Evolutionary conservation across 305 asterid species (phyloP), one percentile per base, ranked within the genome.

Genomic region (Solanum hybrid): DNA sequence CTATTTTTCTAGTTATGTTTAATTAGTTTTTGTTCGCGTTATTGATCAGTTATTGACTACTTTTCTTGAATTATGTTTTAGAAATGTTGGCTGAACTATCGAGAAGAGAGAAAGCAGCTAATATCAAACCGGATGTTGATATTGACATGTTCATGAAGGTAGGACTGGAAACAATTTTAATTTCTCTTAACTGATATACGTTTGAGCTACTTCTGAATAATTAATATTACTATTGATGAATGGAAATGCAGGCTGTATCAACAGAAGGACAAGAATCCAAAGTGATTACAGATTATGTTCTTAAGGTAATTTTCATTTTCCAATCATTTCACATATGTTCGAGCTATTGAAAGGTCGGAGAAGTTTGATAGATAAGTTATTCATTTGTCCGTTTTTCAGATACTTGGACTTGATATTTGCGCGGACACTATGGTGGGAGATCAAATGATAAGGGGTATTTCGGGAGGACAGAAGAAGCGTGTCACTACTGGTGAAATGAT

Each of bases 351-450:
- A 38, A 77, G 36, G 5, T 1, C 1, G 2, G 72, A 4, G 5
- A 39, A 26, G 31, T n/a, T 80, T n/a, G 86, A 83, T 41, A 82
- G 12, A 15, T 83, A 17, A 45, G 70, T 51, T 85, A 57, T 20
- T 84, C 41, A 31, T 84, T 84, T 31, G 88, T 73, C 26, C 14
- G 1, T 88, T 22, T 7, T 90, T 31, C 89, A 90, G 92, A 90
- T 94, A 0, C 39, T 93, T n/a, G 95, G 96, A 31, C 94, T 94
- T 12, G 96, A 94, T 32, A 86, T 93, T 29, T 94, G 96, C 11
- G 96, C 95, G 5, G 96, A 94, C 87, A 94, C 94, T 36, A 80
- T 94, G 92, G 96, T 94, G 26, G 96, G 96, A 27, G 96, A 94
- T 85, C 94, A 92, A 39, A 94, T 93, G 94, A 24, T 93, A 45